A percentile compares a stretch with the other conserved stretches of the same genome.
These are phyloP conservation scores for Rhizodiscina lignyota DNA, from an alignment of 495 filamentous ascomycete genomes.

Conservation along the genomic window DNA sequence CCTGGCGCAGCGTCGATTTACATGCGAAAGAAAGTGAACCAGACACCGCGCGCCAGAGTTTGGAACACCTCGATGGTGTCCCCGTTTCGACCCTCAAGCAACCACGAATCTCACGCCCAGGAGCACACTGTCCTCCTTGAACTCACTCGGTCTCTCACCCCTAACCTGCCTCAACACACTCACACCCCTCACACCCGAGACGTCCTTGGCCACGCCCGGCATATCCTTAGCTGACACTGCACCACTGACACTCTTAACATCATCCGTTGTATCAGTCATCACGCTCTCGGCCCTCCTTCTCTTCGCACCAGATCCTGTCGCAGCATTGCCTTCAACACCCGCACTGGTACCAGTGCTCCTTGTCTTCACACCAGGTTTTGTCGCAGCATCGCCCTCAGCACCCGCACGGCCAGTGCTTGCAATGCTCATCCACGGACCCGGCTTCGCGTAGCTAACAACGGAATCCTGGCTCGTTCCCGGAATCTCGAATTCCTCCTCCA, in stretches of 20 bases:
- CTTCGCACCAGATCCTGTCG: not conserved
- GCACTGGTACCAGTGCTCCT: too few relatives aligned
- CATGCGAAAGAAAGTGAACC: too few relatives aligned
- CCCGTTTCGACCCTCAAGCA: not conserved
- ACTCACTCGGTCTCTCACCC: slow-evolving; percentile 18
- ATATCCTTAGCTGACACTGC: not conserved
- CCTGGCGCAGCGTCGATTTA: too few relatives aligned
- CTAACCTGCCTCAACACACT: slow-evolving; percentile 17
- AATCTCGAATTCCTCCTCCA: slow-evolving; percentile 4
- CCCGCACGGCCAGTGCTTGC: too few relatives aligned
- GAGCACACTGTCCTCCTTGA: slow-evolving; percentile 21
- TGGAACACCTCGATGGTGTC: too few relatives aligned
- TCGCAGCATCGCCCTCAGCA: not conserved
- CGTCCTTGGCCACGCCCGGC: not conserved
- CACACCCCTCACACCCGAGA: not conserved
- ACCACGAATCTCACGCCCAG: slow-evolving; percentile 27
- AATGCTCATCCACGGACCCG: too few relatives aligned
- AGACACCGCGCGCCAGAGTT: too few relatives aligned
- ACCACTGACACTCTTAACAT: not conserved
- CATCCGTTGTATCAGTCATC: too few relatives aligned
- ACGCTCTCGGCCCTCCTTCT: not conserved
- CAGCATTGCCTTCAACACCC: not conserved
- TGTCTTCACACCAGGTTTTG: too few relatives aligned
- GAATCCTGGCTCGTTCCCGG: slow-evolving; percentile 18
- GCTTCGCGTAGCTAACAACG: slow-evolving; percentile 19